Evolutionary conservation across 129 eudicot species (phyloP), one percentile per base, ranked within the genome.

Genomic region (Flaveria trinervia): DNA sequence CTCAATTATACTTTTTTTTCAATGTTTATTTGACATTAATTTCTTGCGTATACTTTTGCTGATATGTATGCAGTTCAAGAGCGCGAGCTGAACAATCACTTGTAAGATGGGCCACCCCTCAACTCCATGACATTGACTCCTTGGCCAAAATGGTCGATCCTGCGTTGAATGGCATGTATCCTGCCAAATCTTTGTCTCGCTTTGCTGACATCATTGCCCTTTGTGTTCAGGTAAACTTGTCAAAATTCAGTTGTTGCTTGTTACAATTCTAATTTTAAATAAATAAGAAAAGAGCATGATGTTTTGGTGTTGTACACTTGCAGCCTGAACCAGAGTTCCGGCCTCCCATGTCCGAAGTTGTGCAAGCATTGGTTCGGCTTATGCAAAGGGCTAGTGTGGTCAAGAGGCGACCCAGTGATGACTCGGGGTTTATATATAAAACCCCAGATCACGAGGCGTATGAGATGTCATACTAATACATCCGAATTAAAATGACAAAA

Each of bases 301-400:
- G n/a, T 59, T 68, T 26, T 25, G 56, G 48, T 57, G 52, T 76
- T 65, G 17, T 57, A 22, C 75, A 39, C 18, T 3, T 82, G 22
- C 95, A 93, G 98, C 96, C 98, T 22, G 97, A 93, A 77, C 97
- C 98, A 0, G 98, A 93, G 82, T 90, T 93, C 77, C 83, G 98
- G 52, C 98, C 98, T 68, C 96, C 97, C 1, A 90, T 91, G 96
- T 91, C 98, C 36, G 98, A 93, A 83, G 98, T 93, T 2, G 98
- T 93, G 79, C 98, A 93, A 83, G 97, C 98, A 64, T 81, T 93
- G 79, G 98, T 90, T 45, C 89, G 93, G 44, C 77, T 93, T 33
- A 84, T 90, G 90, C 98, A 93, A 75, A 79, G 98, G 77, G 98
- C 97, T 48, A 91, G 96, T 69, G 90, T 81, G 48, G 87, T 86